These are phyloP conservation scores for Curvularia hawaiiensis DNA, from an alignment of 2,329 filamentous ascomycete species.

Conservation along the genomic window DNA sequence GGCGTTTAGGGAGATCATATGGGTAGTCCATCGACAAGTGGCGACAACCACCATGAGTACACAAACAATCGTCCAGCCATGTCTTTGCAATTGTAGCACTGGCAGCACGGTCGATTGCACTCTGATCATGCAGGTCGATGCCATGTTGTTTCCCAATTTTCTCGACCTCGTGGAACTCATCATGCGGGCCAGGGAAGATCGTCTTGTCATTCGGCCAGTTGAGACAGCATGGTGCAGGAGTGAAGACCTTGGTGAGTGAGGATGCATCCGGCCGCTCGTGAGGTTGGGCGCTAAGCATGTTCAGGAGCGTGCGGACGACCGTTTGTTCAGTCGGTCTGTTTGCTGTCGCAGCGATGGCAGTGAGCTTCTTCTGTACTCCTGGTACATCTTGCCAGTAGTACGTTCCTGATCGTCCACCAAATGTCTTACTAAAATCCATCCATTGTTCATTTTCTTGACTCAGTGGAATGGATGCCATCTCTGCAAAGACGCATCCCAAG, in stretches of 20 bases:
- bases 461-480: conserved; percentile 70
- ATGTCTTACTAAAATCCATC: conserved; percentile 36
- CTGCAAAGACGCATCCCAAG: conserved; percentile 91
- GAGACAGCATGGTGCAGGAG: conserved; percentile 45
- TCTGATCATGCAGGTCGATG: conserved; percentile 12
- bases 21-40: conserved; percentile 9
- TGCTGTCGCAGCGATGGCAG: conserved; percentile 27
- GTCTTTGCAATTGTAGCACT: conserved; percentile 25
- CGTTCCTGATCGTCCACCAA: conserved; percentile 37
- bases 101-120: conserved; percentile 5
- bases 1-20: conserved; percentile 36
- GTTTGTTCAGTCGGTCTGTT: conserved; percentile 26
- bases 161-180: conserved; percentile 37
- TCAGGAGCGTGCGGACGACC: conserved; percentile 37
- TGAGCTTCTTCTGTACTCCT: conserved; percentile 35
- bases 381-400: conserved; percentile 45
- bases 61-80: conserved; percentile 39
- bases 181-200: conserved; percentile 39
- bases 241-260: conserved; percentile 39
- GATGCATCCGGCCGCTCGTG: conserved; percentile 39
- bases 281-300: conserved; percentile 40
- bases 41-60: conserved; percentile 35
- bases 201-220: conserved; percentile 44
- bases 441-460: conserved; percentile 30
- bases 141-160: conserved; percentile 27